Evolutionary conservation across 208 protist genomes (phyloP).

Genomic region (Leishmania lainsoni): DNA sequence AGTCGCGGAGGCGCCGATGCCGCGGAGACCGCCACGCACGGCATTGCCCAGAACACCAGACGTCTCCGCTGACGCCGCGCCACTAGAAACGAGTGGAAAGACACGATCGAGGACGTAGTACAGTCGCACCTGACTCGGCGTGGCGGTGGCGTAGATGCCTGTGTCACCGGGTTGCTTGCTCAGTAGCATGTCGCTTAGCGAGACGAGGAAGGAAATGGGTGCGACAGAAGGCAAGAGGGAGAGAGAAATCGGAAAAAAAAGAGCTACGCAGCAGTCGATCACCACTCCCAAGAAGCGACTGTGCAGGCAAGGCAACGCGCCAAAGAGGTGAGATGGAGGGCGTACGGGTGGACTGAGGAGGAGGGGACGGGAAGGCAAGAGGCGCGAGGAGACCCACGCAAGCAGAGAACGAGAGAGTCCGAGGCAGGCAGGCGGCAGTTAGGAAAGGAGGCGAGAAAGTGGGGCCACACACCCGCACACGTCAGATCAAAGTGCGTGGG

Average conservation of each 20-base stretch:
- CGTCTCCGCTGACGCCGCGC: not conserved
- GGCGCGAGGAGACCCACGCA: not conserved
- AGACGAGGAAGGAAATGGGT: not conserved
- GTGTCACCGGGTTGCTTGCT: conserved; percentile 70
- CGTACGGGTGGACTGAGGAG: not conserved
- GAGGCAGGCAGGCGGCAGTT: not conserved
- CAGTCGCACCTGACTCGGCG: conserved; percentile 34
- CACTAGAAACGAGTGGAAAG: conserved; percentile 4
- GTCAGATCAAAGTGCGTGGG: not conserved
- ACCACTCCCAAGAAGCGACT: not conserved
- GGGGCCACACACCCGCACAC: not conserved
- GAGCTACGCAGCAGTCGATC: not conserved
- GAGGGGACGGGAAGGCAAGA: not conserved
- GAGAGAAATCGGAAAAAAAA: not conserved
- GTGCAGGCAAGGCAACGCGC: too few relatives aligned
- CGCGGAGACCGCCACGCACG: not conserved
- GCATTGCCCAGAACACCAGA: not conserved
- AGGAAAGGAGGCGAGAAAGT: not conserved
- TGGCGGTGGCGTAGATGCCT: conserved; percentile 70
- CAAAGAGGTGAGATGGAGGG: too few relatives aligned
- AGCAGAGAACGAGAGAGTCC: not conserved
- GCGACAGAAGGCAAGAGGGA: not conserved
- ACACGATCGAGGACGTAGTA: conserved; percentile 47
- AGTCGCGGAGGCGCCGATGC: not conserved
- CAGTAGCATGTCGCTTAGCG: conserved; percentile 47